Evolutionary conservation across 1,284 basidiomycete genomes (phyloP).

Genomic region (Ceratobasidium sp.): DNA sequence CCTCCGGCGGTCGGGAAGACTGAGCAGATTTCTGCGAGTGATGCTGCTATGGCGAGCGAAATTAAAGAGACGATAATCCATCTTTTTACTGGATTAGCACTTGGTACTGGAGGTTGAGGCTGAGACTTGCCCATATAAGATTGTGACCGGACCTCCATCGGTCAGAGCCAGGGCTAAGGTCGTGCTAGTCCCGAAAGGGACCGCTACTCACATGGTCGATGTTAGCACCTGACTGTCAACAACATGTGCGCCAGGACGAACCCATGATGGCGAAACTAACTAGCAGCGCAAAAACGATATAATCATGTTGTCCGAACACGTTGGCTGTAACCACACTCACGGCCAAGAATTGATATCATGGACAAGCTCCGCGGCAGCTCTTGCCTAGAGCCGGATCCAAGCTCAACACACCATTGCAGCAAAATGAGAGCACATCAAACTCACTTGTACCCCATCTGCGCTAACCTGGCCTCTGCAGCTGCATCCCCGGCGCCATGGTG

Average conservation of each 20-base stretch:
- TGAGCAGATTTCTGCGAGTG: conserved; percentile 60
- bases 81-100: conserved; percentile 26
- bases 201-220: conserved; percentile 33
- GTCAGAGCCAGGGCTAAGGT: conserved; percentile 58
- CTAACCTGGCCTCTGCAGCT: conserved; percentile 52
- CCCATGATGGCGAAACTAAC: conserved; percentile 51
- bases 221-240: neutral
- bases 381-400: conserved; percentile 43
- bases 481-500: conserved; percentile 11
- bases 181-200: conserved; percentile 57
- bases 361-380: conserved; percentile 59
- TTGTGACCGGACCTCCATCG: conserved; percentile 58
- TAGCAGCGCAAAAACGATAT: conserved; percentile 52
- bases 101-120: conserved; percentile 5
- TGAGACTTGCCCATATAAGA: conserved; percentile 54
- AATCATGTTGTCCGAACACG: neutral
- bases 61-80: conserved; percentile 60
- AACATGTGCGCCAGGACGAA: neutral
- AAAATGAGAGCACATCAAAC: neutral
- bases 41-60: conserved; percentile 58
- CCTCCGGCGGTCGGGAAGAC: conserved; percentile 60
- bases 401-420: neutral
- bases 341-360: conserved; percentile 59
- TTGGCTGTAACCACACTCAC: conserved; percentile 23
- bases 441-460: conserved; percentile 58